phyloP scores from a whole-genome alignment of 768 basidiomycete species.

The Flagelloscypha sp. region DNA sequence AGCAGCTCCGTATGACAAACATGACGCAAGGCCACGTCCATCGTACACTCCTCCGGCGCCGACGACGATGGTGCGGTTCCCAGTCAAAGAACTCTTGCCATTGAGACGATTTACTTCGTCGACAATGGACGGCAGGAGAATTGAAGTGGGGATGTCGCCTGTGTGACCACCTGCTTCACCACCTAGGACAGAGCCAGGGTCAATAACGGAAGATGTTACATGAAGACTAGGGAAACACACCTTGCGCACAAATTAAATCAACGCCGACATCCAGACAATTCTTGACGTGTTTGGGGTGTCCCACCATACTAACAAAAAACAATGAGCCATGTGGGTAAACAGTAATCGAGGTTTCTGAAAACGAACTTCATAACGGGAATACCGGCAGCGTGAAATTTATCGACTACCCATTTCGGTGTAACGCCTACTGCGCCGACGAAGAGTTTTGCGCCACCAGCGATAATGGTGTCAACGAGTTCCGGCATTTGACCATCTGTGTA shows the following conservation, averaged over 20 bases:
- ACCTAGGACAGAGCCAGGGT: too few species aligned
- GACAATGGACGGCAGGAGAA: slow-evolving; percentile 32
- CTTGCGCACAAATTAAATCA: slow-evolving; percentile 84
- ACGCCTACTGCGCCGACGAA: slow-evolving; percentile 87
- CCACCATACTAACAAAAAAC: slow-evolving; percentile 48
- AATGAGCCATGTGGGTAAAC: too few species aligned
- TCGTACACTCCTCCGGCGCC: slow-evolving; percentile 36
- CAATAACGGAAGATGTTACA: too few species aligned
- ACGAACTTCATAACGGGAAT: slow-evolving; percentile 75
- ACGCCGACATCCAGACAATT: slow-evolving; percentile 47
- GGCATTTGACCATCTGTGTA: slow-evolving; percentile 74
- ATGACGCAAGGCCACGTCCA: slow-evolving; percentile 27
- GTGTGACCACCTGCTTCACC: slow-evolving; percentile 37
- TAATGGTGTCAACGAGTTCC: slow-evolving; percentile 72
- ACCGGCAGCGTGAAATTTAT: slow-evolving; percentile 70
- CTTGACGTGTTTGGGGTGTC: slow-evolving; percentile 69
- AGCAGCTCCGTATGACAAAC: slow-evolving; percentile 27
- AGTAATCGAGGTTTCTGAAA: not conserved
- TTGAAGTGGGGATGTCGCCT: slow-evolving; percentile 27
- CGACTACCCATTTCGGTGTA: slow-evolving; percentile 75
- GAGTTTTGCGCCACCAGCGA: slow-evolving; percentile 59
- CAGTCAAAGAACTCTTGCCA: slow-evolving; percentile 28
- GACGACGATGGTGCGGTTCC: slow-evolving; percentile 28
- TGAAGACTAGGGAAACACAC: too few species aligned
- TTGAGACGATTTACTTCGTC: slow-evolving; percentile 26